Evolutionary conservation across 192 early-diverging fungal genomes (phyloP).

Genomic region (Coemansia sp.): DNA sequence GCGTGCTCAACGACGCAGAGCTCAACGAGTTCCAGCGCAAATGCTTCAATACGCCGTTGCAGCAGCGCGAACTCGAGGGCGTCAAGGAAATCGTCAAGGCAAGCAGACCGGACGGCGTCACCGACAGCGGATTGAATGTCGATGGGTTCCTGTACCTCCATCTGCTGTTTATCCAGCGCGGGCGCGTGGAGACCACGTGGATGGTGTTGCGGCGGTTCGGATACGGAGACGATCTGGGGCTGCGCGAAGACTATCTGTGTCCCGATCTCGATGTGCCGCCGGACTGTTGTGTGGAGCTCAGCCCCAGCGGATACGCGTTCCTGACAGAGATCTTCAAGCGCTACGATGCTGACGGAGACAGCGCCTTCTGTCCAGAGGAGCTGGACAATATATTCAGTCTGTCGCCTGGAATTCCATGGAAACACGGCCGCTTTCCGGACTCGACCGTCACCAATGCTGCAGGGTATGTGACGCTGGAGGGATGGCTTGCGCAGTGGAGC

Average conservation of each 20-base stretch:
- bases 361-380: slow-evolving; percentile 84
- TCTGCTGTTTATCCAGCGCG: slow-evolving; percentile 94
- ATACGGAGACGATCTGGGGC: slow-evolving; percentile 90
- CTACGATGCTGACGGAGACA: slow-evolving; percentile 96
- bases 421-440: slow-evolving; percentile 78
- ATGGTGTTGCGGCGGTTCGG: slow-evolving; percentile 94
- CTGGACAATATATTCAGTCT: slow-evolving; percentile 85
- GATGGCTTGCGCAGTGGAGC: slow-evolving; percentile 99
- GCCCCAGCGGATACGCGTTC: slow-evolving; percentile 90
- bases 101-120: slow-evolving; percentile 84
- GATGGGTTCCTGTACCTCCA: slow-evolving; percentile 93
- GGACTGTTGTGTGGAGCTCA: slow-evolving; percentile 93
- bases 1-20: slow-evolving; percentile 87
- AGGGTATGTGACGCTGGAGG: slow-evolving; percentile 90
- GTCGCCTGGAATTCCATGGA: slow-evolving; percentile 94
- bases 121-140: slow-evolving; percentile 83
- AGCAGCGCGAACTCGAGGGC: slow-evolving; percentile 92
- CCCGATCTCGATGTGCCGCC: slow-evolving; percentile 84
- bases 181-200: slow-evolving; percentile 98
- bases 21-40: slow-evolving; percentile 93
- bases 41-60: slow-evolving; percentile 96
- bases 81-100: slow-evolving; percentile 94
- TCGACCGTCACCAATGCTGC: slow-evolving; percentile 88
- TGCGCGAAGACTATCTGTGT: slow-evolving; percentile 88
- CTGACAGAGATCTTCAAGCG: slow-evolving; percentile 92